These are phyloP conservation scores for Hortiboletus campestris DNA, from an alignment of 768 basidiomycete species.

Conservation along the genomic window DNA sequence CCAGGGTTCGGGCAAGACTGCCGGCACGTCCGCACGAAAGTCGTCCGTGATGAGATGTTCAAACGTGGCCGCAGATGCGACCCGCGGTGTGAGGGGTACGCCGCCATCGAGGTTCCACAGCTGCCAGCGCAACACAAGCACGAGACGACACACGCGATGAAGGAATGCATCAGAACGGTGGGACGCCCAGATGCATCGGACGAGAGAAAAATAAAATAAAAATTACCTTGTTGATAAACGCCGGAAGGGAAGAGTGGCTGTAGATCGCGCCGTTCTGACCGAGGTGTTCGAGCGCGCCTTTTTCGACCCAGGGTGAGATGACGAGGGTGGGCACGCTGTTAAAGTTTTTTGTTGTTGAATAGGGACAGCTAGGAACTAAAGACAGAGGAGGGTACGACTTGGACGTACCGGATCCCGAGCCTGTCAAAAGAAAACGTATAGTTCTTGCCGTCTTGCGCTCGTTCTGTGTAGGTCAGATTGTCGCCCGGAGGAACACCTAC, in stretches of 20 bases:
- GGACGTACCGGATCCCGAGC: slow-evolving; percentile 23
- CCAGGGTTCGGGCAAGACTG: slow-evolving; percentile 20
- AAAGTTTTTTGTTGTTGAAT: too few relatives aligned
- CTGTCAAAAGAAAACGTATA: slow-evolving; percentile 25
- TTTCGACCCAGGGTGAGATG: slow-evolving; percentile 25
- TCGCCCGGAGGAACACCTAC: slow-evolving; percentile 24
- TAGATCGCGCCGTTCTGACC: slow-evolving; percentile 10
- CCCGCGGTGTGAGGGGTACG: slow-evolving; percentile 21
- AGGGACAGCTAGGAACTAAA: neutral
- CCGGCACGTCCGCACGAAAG: slow-evolving; percentile 18
- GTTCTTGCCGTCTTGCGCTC: slow-evolving; percentile 12
- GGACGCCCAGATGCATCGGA: neutral
- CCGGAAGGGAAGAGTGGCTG: slow-evolving; percentile 24
- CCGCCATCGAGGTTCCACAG: slow-evolving; percentile 27
- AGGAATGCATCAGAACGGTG: neutral
- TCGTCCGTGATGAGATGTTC: slow-evolving; percentile 24
- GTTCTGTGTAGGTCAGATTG: slow-evolving; percentile 23
- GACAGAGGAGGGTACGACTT: neutral
- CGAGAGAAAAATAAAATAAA: too few relatives aligned
- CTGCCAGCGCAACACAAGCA: neutral
- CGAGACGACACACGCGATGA: too few relatives aligned
- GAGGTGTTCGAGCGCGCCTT: slow-evolving; percentile 16
- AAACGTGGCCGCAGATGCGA: slow-evolving; percentile 19
- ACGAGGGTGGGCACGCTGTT: slow-evolving; percentile 21
- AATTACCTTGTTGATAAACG: slow-evolving; percentile 22